A percentile compares a stretch with the other conserved stretches of the same genome.
Conservation (phyloP, 176 grass and related monocot species). For the Avena eriantha region DNA sequence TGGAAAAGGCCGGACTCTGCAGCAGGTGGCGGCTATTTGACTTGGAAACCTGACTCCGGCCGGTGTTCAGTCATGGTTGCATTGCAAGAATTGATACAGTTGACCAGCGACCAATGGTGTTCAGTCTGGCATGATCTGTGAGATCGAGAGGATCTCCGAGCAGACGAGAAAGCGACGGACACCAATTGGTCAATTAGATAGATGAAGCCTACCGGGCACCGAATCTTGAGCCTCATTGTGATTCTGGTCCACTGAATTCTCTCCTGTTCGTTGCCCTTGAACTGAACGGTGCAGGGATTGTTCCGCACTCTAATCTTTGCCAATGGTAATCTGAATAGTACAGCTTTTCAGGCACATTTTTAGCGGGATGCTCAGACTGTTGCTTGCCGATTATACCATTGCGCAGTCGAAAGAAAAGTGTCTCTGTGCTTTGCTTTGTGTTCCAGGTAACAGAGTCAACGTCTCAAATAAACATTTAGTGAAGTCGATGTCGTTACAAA, state of each 20-base stretch:
- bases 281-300: not conserved
- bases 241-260: not conserved
- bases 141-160: not conserved
- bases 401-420: constrained; percentile 14
- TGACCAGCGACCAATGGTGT: no score
- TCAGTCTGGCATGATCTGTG: constrained; percentile 21
- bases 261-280: not conserved
- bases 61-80: no score
- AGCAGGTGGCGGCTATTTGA: no score
- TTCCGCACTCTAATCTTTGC: not conserved
- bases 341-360: not conserved
- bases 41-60: no score
- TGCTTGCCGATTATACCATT: constrained; percentile 10
- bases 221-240: not conserved
- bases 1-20: no score
- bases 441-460: constrained; percentile 31
- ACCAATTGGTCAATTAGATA: not conserved
- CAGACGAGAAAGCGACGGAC: constrained; percentile 44
- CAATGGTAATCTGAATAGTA: constrained; percentile 1
- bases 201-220: not conserved
- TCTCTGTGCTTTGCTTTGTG: constrained; percentile 42
- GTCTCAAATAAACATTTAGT: not conserved
- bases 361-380: constrained; percentile 14
- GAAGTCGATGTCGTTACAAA: not conserved
- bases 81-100: not conserved